Evolutionary conservation across 2,329 filamentous ascomycete species (phyloP).

Genomic region (Aspergillus jensenii): DNA sequence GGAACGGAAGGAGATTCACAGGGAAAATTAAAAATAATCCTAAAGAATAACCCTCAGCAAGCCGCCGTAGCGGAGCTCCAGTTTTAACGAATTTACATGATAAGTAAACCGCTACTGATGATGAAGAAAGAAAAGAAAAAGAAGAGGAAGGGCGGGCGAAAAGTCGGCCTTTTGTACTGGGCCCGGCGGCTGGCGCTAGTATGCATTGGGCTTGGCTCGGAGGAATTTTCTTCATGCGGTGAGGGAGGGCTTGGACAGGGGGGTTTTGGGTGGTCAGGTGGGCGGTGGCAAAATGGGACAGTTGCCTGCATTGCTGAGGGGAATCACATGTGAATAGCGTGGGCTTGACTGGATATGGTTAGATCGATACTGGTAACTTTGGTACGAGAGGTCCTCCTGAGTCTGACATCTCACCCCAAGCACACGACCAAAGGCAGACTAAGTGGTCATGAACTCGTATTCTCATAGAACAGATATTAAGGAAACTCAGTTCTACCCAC

Average conservation of each 20-base stretch:
- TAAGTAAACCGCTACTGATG: conserved; percentile 56
- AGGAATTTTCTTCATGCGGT: background rate
- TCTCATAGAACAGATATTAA: background rate
- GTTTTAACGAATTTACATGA: conserved; percentile 45
- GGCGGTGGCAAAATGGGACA: background rate
- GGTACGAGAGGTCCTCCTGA: background rate
- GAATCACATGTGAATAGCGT: conserved; percentile 8
- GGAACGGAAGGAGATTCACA: conserved; percentile 53
- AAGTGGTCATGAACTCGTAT: background rate
- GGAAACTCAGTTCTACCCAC: conserved; percentile 8
- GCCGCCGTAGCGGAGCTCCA: conserved; percentile 49
- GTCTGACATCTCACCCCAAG: background rate
- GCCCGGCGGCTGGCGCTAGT: conserved; percentile 21
- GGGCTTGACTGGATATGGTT: conserved; percentile 1
- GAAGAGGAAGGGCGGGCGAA: conserved; percentile 16
- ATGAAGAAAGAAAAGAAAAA: conserved; percentile 44
- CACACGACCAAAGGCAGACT: background rate
- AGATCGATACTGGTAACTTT: background rate
- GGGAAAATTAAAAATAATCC: conserved; percentile 30
- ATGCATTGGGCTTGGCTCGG: conserved; percentile 20
- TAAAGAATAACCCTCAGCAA: conserved; percentile 52
- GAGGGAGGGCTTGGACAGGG: background rate
- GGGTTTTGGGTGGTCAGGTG: background rate
- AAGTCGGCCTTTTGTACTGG: conserved; percentile 30
- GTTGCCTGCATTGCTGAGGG: background rate